phyloP scores from a whole-genome alignment of 768 basidiomycete species.

The Russula sp. region DNA sequence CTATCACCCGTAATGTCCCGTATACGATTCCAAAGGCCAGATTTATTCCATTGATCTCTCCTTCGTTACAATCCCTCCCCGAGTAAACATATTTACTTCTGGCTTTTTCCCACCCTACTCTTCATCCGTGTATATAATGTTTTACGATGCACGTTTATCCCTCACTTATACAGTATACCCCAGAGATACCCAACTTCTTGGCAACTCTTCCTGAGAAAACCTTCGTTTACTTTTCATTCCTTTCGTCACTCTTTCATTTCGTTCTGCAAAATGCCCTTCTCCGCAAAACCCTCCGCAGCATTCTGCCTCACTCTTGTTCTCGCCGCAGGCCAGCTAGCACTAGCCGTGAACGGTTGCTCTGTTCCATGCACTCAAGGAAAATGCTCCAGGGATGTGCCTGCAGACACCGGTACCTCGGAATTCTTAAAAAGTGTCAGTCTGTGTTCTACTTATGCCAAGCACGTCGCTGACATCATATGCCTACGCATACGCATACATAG shows the following conservation, averaged over 20 bases:
- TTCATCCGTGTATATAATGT: no score
- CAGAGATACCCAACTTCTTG: no score
- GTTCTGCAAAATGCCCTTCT: not conserved
- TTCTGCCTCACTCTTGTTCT: slow-evolving; percentile 4
- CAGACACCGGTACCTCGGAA: not conserved
- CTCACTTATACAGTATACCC: no score
- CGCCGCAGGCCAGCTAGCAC: not conserved
- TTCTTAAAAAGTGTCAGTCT: slow-evolving; percentile 17
- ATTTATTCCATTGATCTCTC: no score
- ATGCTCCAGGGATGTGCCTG: slow-evolving; percentile 23
- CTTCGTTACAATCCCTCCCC: no score
- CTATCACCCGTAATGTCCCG: no score
- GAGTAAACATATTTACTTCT: no score
- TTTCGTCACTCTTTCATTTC: no score
- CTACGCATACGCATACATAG: not conserved
- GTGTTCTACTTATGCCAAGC: not conserved
- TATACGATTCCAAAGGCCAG: not conserved
- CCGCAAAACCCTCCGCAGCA: not conserved
- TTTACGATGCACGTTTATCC: no score
- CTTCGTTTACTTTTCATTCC: no score
- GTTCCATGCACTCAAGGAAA: slow-evolving; percentile 13
- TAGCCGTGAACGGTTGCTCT: slow-evolving; percentile 19
- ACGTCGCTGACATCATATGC: not conserved
- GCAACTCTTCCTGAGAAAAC: no score
- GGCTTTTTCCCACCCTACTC: no score